Evolutionary conservation across 768 basidiomycete genomes (phyloP).

Genomic region (Naganishia kalamii): DNA sequence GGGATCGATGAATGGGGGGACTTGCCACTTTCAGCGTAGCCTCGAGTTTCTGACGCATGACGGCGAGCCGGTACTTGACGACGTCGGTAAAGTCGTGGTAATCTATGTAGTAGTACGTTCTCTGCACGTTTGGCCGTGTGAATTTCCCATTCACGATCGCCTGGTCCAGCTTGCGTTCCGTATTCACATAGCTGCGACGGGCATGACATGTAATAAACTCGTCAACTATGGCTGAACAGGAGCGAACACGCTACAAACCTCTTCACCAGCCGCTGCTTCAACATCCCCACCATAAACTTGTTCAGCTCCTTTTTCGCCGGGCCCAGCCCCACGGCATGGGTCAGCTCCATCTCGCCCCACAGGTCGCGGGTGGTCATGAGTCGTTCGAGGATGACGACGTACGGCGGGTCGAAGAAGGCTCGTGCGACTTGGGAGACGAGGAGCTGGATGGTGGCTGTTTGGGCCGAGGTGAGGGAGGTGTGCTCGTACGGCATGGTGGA

Average conservation of each 20-base stretch:
- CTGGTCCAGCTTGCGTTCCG: slow-evolving; percentile 28
- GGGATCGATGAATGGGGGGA: slow-evolving; percentile 17
- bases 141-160: slow-evolving; percentile 32
- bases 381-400: slow-evolving; percentile 86
- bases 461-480: not conserved
- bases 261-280: slow-evolving; percentile 21
- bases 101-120: slow-evolving; percentile 93
- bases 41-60: slow-evolving; percentile 85
- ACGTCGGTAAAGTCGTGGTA: slow-evolving; percentile 94
- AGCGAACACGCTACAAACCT: slow-evolving; percentile 7
- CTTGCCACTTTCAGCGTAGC: slow-evolving; percentile 73
- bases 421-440: slow-evolving; percentile 90
- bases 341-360: slow-evolving; percentile 33
- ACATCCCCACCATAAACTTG: slow-evolving; percentile 38
- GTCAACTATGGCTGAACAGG: not conserved
- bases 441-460: slow-evolving; percentile 55
- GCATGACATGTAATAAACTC: not conserved
- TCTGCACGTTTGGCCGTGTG: slow-evolving; percentile 56
- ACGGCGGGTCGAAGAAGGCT: slow-evolving; percentile 90
- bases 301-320: slow-evolving; percentile 33
- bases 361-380: slow-evolving; percentile 58
- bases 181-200: slow-evolving; percentile 36
- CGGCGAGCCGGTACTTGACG: slow-evolving; percentile 92
- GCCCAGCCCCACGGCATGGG: slow-evolving; percentile 16
- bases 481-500: slow-evolving; percentile 12